Evolutionary conservation across 192 early-diverging fungal species (phyloP), one percentile per base, ranked within the genome.

Genomic region (Obelidium mucronatum): DNA sequence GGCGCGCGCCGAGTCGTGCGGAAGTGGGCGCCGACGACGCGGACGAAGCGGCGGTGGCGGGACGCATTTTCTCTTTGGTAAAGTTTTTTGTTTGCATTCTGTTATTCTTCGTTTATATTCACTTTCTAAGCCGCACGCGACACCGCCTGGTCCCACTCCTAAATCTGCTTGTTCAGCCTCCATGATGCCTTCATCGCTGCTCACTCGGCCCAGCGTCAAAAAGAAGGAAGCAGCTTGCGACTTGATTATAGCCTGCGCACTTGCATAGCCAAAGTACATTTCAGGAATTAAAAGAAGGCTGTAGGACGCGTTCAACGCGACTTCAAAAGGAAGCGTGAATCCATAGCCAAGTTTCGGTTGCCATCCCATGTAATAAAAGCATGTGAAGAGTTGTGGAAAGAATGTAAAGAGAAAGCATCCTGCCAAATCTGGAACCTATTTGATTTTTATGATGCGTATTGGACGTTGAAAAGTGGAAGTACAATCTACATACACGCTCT

Each of bases 381-480:
- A 60, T 24, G 77, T 48, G 33, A 79, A 66, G 1, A 78, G 17
- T 69, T 84, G 83, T 22, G 83, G 83, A 44, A 81, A 80, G 15
- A 67, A 3, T 6, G 83, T 80, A 26, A 82, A 66, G n/a, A 84
- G 78, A 42, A 84, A 71, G 34, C 24, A 44, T n/a, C 83, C 80
- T 2, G 78, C 63, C 8, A 84, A 78, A 28, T 84, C 80, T 1
- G 83, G 83, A 71, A 84, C 79, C 78, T 81, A 33, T 8, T 17
- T 17, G n/a, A n/a, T n/a, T n/a, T n/a, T n/a, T n/a, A n/a, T n/a
- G n/a, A n/a, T n/a, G n/a, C n/a, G n/a, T 15, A 40, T 70, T 40
- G 37, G 59, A 26, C n/a, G 59, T 8, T 68, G 24, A 24, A 36
- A 24, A 34, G 39, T 26, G 24, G 35, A n/a, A n/a, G n/a, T n/a